Evolutionary conservation across 805 yeast species (phyloP), one percentile per base, ranked within the genome.

Genomic region (Metschnikowia kofuensis): DNA sequence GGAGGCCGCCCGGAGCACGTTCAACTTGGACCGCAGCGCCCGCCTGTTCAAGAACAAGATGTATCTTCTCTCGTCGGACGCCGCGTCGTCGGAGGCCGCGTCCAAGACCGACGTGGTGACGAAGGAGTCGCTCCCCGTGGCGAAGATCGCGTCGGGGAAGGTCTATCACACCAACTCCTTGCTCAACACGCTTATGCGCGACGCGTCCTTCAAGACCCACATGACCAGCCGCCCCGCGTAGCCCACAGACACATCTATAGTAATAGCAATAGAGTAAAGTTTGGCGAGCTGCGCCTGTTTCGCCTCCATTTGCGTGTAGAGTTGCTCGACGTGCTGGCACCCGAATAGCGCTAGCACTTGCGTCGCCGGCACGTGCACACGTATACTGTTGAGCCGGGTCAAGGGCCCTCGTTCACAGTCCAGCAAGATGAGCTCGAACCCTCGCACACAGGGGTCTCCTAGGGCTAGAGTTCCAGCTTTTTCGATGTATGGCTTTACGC

Each of bases 1-100:
- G 8, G 79, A 74, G 47, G n/a, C 75, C 0, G 70, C 77, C 1
- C 68, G 97, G 42, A 63, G 69, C 49, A 50, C 80, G 9, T 78
- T 91, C 7, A 89, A 90, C 2, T 83, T 91, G 63, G 97, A 90
- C 64, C 35, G 26, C 28, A 40, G 50, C 37, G 50, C 50, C 31
- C 36, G 42, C 35, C 43, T 29, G 35, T 40, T 37, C 41, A 30
- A 35, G 41, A 40, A 40, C 29, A 10, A 15, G 7, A 21, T 39
- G 38, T 30, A 38, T 29, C 37, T 38, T 32, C 50, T 47, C 35
- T 47, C 47, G 16, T 35, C 47, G 15, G 50, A 42, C 7, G 27
- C 37, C 14, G 12, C 16, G 28, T n/a, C 41, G 14, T 11, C 40
- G 5, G 21, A 31, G 13, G 34, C 11, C 10, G 28, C 37, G 9